Evolutionary conservation across 352 stramenopile genomes (phyloP), one percentile per base, ranked within the genome.

Genomic region (Phytopythium aichiense): DNA sequence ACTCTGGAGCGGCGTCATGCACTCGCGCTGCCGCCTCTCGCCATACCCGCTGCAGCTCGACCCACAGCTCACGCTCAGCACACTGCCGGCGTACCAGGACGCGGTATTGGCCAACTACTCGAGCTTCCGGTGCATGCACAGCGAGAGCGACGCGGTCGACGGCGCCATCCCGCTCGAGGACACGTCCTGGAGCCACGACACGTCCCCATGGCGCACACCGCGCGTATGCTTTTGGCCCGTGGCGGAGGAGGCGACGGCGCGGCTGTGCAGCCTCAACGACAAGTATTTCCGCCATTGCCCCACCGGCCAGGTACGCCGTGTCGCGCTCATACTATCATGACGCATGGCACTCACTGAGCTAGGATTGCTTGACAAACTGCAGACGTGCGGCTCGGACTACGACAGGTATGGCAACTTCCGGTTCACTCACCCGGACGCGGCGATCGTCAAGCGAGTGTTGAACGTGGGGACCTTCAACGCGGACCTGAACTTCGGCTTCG

Each of bases 141-240:
- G 35, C 50, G 40, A 40, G 9, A 16, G 16, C 22, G 23, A 33
- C 37, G 20, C 55, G 56, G 5, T 33, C 56, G 25, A 33, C 20
- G 38, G 42, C 25, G 15, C 25, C 4, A 77, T 84, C 28, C 66
- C 74, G 22, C 23, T 77, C 16, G 51, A 68, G 18, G 59, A 67
- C 16, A 45, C 64, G 13, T 56, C 56, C 1, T 86, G 74, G 77
- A 82, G 57, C 1, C 78, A 86, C 49, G 69, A 82, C 40, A 70
- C 72, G 12, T 84, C 75, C 2, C 66, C 74, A 18, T 90, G 78
- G 81, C 68, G 45, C 18, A 85, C 28, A 0, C 71, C 84, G 22
- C 81, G 82, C 45, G 46, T 84, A 46, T 98, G 91, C 60, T 95
- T 93, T 58, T 98, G 91, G 91, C 89, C 90, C 2, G 64, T 97